These are phyloP conservation scores for Colletotrichum phormii DNA, from an alignment of 2,329 filamentous ascomycete genomes.

Conservation along the genomic window DNA sequence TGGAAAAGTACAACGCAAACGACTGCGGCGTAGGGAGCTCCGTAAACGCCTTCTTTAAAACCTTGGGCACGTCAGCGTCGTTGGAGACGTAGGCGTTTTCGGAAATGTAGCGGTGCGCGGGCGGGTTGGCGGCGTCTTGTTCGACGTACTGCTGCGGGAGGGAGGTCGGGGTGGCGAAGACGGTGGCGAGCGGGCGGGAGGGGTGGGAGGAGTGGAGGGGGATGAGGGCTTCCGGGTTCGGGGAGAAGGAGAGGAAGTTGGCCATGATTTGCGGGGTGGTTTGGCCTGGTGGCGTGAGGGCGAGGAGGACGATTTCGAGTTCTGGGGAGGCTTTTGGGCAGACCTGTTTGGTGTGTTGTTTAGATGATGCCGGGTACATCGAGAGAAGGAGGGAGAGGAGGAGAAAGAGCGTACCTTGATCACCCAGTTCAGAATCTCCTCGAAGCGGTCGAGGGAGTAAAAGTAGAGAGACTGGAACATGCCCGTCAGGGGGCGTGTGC, in stretches of 20 bases:
- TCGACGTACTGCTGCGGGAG: slow-evolving; percentile 54
- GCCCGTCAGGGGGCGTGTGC: slow-evolving; percentile 46
- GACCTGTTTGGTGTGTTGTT: slow-evolving; percentile 34
- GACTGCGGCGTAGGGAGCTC: slow-evolving; percentile 58
- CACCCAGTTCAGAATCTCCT: slow-evolving; percentile 60
- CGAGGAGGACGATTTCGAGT: slow-evolving; percentile 55
- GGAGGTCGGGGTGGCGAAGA: slow-evolving; percentile 51
- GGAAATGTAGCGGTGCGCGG: slow-evolving; percentile 58
- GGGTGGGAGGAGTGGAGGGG: slow-evolving; percentile 27
- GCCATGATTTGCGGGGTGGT: slow-evolving; percentile 48
- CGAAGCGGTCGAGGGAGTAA: slow-evolving; percentile 58
- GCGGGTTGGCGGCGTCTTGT: slow-evolving; percentile 60
- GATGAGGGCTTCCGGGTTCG: slow-evolving; percentile 39
- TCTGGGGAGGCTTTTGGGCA: slow-evolving; percentile 48
- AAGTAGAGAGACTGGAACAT: slow-evolving; percentile 55
- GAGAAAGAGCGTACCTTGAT: slow-evolving; percentile 47
- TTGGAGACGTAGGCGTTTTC: slow-evolving; percentile 64
- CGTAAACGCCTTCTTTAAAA: slow-evolving; percentile 59
- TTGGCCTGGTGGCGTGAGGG: slow-evolving; percentile 43
- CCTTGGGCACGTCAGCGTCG: slow-evolving; percentile 55
- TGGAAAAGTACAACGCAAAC: slow-evolving; percentile 62
- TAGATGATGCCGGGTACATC: not conserved
- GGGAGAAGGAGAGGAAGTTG: slow-evolving; percentile 55
- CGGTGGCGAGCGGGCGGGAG: slow-evolving; percentile 43
- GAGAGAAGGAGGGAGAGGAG: not conserved